phyloP scores from a whole-genome alignment of 1,284 basidiomycete species.

The Agroathelia rolfsii region DNA sequence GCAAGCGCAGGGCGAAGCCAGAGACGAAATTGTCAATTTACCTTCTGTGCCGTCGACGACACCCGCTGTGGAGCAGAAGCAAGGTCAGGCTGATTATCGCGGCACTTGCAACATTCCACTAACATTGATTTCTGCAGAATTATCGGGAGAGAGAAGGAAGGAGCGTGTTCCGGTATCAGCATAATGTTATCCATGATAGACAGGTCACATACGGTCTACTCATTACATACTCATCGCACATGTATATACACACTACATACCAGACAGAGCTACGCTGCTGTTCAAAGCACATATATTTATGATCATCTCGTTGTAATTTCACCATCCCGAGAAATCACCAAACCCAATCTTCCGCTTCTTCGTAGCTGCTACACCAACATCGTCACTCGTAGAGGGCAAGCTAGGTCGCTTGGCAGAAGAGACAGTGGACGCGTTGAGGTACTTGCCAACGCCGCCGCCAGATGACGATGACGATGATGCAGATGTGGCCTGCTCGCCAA shows the following conservation, averaged over 20 bases:
- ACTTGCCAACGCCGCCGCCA: constrained; percentile 48
- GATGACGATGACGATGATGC: constrained; percentile 7
- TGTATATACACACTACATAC: too few species aligned
- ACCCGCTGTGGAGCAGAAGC: constrained; percentile 22
- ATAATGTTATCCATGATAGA: constrained; percentile 16
- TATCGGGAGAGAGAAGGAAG: too few species aligned
- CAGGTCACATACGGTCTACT: too few species aligned
- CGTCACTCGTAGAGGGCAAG: constrained; percentile 5
- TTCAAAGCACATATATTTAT: too few species aligned
- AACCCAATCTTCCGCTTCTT: constrained; percentile 75
- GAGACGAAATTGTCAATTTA: constrained; percentile 19
- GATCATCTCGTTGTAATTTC: too few species aligned
- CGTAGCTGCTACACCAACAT: too few species aligned
- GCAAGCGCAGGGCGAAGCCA: constrained; percentile 10
- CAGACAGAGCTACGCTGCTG: too few species aligned
- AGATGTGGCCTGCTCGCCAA: constrained; percentile 29
- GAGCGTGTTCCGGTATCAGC: constrained; percentile 36
- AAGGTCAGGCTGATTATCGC: constrained; percentile 16
- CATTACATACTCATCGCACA: too few species aligned
- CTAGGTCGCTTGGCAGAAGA: constrained; percentile 37
- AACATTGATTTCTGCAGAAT: too few species aligned
- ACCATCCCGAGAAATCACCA: constrained; percentile 73
- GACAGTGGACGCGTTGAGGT: constrained; percentile 30
- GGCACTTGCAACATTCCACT: neutral
- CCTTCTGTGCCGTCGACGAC: constrained; percentile 39